phyloP scores from a whole-genome alignment of 257 asterid genomes.

The Henckelia pumila region DNA sequence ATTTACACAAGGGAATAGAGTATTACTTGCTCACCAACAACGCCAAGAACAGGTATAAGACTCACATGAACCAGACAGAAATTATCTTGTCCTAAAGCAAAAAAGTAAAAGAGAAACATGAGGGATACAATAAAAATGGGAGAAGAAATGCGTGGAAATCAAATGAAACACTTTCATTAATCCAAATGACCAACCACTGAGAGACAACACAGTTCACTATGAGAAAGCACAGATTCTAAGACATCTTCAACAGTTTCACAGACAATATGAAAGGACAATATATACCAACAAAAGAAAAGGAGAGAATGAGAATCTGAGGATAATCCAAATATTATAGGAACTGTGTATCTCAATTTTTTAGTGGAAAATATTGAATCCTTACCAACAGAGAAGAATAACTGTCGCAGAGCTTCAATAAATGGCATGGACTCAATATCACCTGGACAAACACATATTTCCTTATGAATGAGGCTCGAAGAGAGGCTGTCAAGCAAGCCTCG shows the following conservation, averaged over 20 bases:
- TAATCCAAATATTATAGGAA: not conserved
- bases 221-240: not conserved
- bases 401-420: slow-evolving; percentile 93
- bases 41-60: slow-evolving; percentile 92
- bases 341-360: not conserved
- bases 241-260: not conserved
- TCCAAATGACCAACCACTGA: not conserved
- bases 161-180: not conserved
- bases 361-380: slow-evolving; percentile 30
- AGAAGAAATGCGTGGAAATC: not conserved
- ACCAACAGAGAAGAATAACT: slow-evolving; percentile 88
- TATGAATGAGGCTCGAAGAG: slow-evolving; percentile 18
- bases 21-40: slow-evolving; percentile 96
- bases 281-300: not conserved
- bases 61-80: slow-evolving; percentile 97
- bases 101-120: slow-evolving; percentile 12
- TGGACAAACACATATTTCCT: slow-evolving; percentile 25
- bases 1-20: slow-evolving; percentile 15
- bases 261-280: not conserved
- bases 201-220: not conserved
- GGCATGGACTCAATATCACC: slow-evolving; percentile 99
- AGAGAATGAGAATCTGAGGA: not conserved
- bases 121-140: slow-evolving; percentile 14
- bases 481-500: not conserved
- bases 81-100: slow-evolving; percentile 63